Base-by-base conservation (phyloP, 164 flowering plant species). In the Cinnamomum micranthum region DNA sequence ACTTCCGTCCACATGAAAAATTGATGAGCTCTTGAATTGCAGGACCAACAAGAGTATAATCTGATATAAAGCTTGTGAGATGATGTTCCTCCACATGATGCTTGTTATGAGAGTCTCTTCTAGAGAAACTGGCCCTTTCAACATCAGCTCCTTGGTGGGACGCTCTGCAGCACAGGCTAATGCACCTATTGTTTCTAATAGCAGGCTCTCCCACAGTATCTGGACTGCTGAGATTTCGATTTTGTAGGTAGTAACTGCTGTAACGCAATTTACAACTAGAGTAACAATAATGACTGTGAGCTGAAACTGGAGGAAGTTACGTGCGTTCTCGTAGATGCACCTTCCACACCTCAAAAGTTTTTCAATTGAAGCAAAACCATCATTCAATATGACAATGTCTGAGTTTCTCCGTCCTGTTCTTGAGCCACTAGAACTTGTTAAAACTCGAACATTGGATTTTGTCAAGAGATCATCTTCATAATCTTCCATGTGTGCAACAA, bases 291-390 rank as follows among this genome's bases (percentile, higher is more conserved):
- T 89, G 3, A 85, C 87, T 0, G 95, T 89, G 24, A 91, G 85
- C 79, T 89, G 95, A 70, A 91, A 91, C 73, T 89, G 92, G 47
- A 91, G 87, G 80, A 89, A 91, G 31, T 91, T 91, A 74, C 89
- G 92, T 9, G 88, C 86, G 81, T 90, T 88, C 74, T 62, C 79
- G 63, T 90, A 88, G 13, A 88, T 89, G 33, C 88, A 86, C 69
- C 92, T 79, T 31, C 91, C 90, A 90, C 90, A 87, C 71, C 70
- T 80, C 59, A 86, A 51, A 27, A 87, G 89, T 0, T 81, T 85
- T 9, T 77, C 88, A 15, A 88, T 83, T 0, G 90, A 79, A 10
- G 86, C 81, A 47, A 88, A 90, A 62, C 88, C 87, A 63, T 85
- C 91, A 70, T 90, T 91, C 65, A 87, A 55, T 14, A 90, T 86